These are phyloP conservation scores for Eragrostis nindensis DNA, from an alignment of 176 grass and related monocot genomes.

Conservation along the genomic window DNA sequence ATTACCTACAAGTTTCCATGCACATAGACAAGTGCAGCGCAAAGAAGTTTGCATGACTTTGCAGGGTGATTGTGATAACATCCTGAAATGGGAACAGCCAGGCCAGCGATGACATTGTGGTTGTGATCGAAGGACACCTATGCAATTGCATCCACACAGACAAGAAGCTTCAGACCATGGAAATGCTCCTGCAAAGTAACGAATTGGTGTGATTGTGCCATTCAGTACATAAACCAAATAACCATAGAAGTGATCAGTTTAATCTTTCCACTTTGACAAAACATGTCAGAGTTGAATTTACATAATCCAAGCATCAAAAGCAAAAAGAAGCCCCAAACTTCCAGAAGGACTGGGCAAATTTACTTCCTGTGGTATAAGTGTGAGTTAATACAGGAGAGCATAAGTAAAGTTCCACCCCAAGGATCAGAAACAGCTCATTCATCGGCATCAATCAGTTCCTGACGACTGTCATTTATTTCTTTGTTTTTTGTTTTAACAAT, in stretches of 20 bases:
- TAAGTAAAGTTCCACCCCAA: neutral
- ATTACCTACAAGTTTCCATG: neutral
- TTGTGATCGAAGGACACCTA: conserved; percentile 11
- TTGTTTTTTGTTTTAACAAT: neutral
- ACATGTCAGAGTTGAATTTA: conserved; percentile 4
- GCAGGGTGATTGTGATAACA: conserved; percentile 42
- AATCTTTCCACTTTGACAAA: neutral
- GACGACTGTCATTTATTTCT: neutral
- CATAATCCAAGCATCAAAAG: conserved; percentile 23
- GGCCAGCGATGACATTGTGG: conserved; percentile 29
- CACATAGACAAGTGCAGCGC: conserved; percentile 43
- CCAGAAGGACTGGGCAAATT: neutral
- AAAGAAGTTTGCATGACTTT: conserved; percentile 59
- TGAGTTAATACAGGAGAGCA: neutral
- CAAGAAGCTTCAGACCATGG: conserved; percentile 18
- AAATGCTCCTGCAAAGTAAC: conserved; percentile 25
- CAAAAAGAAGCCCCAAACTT: neutral
- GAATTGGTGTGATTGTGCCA: conserved; percentile 9
- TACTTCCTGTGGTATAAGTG: neutral
- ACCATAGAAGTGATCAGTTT: conserved; percentile 28
- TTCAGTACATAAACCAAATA: conserved; percentile 20
- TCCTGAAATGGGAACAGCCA: conserved; percentile 33
- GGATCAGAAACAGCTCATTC: neutral
- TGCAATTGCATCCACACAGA: conserved; percentile 19
- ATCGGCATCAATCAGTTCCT: conserved; percentile 13